phyloP scores from a whole-genome alignment of 108 stramenopile species.

The Parietichytrium sp. region DNA sequence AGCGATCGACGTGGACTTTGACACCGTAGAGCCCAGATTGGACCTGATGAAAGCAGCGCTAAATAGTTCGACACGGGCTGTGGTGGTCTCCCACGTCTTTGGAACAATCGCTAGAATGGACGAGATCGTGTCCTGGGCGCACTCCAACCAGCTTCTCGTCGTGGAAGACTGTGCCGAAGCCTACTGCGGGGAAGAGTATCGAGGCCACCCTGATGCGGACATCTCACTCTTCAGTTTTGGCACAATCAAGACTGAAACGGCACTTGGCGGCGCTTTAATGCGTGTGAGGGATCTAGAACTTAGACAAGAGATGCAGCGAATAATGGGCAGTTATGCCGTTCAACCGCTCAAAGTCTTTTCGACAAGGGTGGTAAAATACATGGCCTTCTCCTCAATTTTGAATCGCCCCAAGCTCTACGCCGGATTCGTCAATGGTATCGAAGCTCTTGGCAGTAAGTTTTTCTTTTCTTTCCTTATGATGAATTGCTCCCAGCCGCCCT shows the following conservation, averaged over 20 bases:
- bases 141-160: background rate
- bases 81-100: constrained; percentile 3
- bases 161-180: constrained; percentile 31
- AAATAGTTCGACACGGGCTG: background rate
- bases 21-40: background rate
- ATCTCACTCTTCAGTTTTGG: constrained; percentile 15
- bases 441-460: background rate
- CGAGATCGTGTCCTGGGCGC: background rate
- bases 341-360: background rate
- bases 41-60: background rate
- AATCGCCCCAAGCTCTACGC: background rate
- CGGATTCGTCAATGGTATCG: background rate
- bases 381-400: background rate
- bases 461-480: background rate
- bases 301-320: background rate
- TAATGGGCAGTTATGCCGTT: background rate
- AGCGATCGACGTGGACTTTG: background rate
- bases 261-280: background rate
- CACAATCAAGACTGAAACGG: constrained; percentile 3
- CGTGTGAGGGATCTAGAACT: background rate
- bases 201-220: constrained; percentile 1
- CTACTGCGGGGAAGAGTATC: background rate
- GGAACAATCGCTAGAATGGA: background rate
- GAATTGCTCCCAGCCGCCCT: background rate
- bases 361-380: background rate